Evolutionary conservation across 2,329 filamentous ascomycete genomes (phyloP), one percentile per base, ranked within the genome.

Genomic region (Coccinonectria pachysandricola): DNA sequence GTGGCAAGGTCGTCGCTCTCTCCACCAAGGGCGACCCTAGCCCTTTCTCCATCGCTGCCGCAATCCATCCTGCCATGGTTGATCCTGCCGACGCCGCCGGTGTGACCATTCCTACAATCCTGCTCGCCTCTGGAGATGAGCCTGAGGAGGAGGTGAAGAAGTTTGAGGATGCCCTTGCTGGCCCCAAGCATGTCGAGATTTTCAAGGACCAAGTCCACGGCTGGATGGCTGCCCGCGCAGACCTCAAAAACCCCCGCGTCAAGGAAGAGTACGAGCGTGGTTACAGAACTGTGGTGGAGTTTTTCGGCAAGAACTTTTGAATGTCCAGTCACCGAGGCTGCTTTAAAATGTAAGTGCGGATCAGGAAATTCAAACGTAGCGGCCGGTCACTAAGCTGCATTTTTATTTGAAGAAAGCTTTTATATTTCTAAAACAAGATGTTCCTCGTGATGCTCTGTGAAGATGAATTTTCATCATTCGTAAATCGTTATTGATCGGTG

Each of bases 71-170:
- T 1, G 73, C 72, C 36, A 75, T 77, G 69, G 67, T 79, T 21
- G 73, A 79, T 36, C 57, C 68, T 12, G 55, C 60, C 18, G 78
- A 84, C 23, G 77, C 75, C 2, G 48, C 60, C 37, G 59, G 55
- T 7, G 62, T 82, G 51, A 70, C 64, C 28, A 60, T 79, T 6
- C 79, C 79, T 2, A 55, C 79, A 20, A 60, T 65, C 28, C 40
- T 80, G 41, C 61, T 84, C 2, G 75, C 79, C 1, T 80, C 75
- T 17, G 68, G 68, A 45, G 78, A 83, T 39, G 74, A 82, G 59
- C 49, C 59, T 3, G 56, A 50, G 0, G 65, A 68, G 4, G 62
- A 62, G 19, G 67, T 77, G 20, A 56, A 70, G 49, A 59, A 69
- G 47, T 75, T 71, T 35, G 61, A 70, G 46, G 50, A 58, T n/a